Conservation (phyloP, 1,284 basidiomycete genomes). For the Cystobasidium sp. region DNA sequence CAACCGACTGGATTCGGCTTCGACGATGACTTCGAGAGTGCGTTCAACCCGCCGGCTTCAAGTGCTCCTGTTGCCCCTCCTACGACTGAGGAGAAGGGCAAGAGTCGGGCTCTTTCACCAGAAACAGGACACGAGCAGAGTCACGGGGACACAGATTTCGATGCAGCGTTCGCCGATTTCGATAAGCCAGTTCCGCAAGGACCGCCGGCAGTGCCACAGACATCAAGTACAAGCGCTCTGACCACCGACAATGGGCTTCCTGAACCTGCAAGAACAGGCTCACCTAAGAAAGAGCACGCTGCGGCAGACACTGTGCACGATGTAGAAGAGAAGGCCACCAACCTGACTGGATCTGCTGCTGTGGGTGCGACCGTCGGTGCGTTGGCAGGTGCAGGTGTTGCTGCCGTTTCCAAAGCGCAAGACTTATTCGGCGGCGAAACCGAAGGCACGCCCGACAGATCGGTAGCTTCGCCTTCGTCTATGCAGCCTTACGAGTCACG, state of each 20-base stretch:
- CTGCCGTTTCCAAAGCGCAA: background rate
- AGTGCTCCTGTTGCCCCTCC: background rate
- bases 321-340: background rate
- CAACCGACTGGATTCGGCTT: conserved; percentile 20
- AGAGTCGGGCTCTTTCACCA: background rate
- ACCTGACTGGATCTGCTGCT: conserved; percentile 16
- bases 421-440: background rate
- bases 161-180: conserved; percentile 53
- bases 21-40: conserved; percentile 54
- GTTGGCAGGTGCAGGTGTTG: conserved; percentile 6
- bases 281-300: background rate
- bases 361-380: conserved; percentile 15
- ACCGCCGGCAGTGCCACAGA: too few relatives aligned
- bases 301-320: background rate
- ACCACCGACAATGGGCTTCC: background rate
- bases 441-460: background rate
- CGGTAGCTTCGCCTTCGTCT: conserved; percentile 18
- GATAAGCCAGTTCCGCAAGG: conserved; percentile 37
- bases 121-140: background rate
- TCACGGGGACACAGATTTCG: conserved; percentile 46
- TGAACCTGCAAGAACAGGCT: background rate
- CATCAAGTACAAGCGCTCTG: too few relatives aligned
- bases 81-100: background rate
- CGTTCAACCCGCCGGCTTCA: conserved; percentile 42
- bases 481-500: conserved; percentile 29